A percentile compares a stretch with the other conserved stretches of the same genome.
These are phyloP conservation scores for Byssothecium circinans DNA, from an alignment of 2,329 filamentous ascomycete species.

Conservation along the genomic window DNA sequence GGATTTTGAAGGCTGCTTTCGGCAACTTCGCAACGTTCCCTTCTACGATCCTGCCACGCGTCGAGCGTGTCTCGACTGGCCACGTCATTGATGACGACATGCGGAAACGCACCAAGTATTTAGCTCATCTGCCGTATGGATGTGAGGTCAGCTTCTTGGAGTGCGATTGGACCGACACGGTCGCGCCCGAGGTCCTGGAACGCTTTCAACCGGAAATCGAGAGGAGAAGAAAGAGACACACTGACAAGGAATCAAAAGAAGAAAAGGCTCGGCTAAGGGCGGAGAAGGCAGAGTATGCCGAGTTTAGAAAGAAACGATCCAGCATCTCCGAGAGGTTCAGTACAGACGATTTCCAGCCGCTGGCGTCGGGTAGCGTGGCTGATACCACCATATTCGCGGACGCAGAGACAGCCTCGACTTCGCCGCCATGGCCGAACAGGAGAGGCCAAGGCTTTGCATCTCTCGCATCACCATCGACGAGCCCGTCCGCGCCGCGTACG, in stretches of 20 bases:
- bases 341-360: constrained; percentile 50
- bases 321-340: constrained; percentile 57
- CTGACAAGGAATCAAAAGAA: constrained; percentile 81
- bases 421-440: constrained; percentile 55
- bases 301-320: constrained; percentile 63
- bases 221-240: constrained; percentile 72
- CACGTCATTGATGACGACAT: constrained; percentile 85
- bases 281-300: constrained; percentile 75
- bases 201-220: constrained; percentile 77
- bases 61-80: constrained; percentile 86
- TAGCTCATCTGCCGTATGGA: constrained; percentile 83
- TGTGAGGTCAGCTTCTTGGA: constrained; percentile 90
- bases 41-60: constrained; percentile 79
- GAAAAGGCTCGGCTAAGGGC: constrained; percentile 82
- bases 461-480: constrained; percentile 77
- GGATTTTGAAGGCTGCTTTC: constrained; percentile 87
- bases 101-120: constrained; percentile 81
- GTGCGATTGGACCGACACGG: constrained; percentile 92
- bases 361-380: constrained; percentile 31
- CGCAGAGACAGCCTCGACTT: constrained; percentile 44
- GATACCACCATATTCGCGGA: constrained; percentile 30
- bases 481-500: constrained; percentile 73
- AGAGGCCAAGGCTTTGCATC: constrained; percentile 62
- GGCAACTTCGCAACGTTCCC: constrained; percentile 81
- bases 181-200: constrained; percentile 72